Percentiles rank a stretch among this genome's conserved stretches.
phyloP scores from a whole-genome alignment of 2,329 filamentous ascomycete genomes.

The Ceratocystis eucalypticola region DNA sequence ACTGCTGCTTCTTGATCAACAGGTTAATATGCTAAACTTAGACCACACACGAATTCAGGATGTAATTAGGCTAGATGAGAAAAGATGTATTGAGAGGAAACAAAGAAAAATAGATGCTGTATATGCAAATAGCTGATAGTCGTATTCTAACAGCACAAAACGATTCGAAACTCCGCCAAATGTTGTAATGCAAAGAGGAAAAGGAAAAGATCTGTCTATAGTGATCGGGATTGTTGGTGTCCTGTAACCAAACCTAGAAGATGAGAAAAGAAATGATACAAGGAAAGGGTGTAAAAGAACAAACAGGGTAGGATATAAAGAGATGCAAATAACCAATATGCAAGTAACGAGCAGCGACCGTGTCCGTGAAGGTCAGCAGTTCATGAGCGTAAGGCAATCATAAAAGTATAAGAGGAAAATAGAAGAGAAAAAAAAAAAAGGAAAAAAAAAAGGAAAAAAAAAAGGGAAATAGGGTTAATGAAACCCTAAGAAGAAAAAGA shows the following conservation, averaged over 20 bases:
- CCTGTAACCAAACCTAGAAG: constrained; percentile 3
- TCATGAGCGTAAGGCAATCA: constrained; percentile 10
- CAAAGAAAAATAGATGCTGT: neutral
- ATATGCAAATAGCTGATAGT: constrained; percentile 3
- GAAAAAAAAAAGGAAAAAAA: constrained; percentile 3
- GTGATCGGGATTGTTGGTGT: constrained; percentile 9
- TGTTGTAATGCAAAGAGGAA: constrained; percentile 4
- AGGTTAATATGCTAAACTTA: neutral
- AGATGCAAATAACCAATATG: constrained; percentile 8
- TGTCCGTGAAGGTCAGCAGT: constrained; percentile 3
- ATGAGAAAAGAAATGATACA: neutral
- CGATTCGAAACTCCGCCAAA: constrained; percentile 2
- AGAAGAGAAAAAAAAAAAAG: constrained; percentile 4
- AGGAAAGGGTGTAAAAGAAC: constrained; percentile 6
- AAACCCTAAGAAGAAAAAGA: neutral
- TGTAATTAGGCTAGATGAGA: neutral
- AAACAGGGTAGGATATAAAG: constrained; percentile 8
- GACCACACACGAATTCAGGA: neutral
- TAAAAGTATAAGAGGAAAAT: neutral
- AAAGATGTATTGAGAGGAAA: constrained; percentile 1
- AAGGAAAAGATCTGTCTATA: constrained; percentile 1
- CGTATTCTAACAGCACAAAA: constrained; percentile 14
- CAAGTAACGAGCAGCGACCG: constrained; percentile 3
- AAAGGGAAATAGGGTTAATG: neutral
- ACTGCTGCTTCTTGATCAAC: neutral